These are phyloP conservation scores for Drosera capensis DNA, from an alignment of 148 eudicot genomes.

Conservation along the genomic window DNA sequence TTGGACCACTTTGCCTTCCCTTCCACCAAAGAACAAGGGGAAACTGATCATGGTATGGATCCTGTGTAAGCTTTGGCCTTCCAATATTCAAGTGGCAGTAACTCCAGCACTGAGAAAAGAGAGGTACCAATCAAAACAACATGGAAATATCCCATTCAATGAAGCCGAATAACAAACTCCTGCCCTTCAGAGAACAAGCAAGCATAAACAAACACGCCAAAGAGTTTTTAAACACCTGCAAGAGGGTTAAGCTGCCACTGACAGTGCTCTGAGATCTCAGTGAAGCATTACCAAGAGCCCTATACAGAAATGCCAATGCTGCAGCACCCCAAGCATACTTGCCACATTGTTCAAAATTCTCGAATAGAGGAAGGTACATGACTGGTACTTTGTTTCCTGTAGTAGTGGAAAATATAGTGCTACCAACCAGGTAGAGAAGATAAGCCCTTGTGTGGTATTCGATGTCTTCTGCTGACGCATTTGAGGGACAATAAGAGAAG, in stretches of 20 bases:
- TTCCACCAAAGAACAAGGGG: conserved; percentile 96
- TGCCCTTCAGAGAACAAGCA: no score
- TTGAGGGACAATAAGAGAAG: conserved; percentile 66
- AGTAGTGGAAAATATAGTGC: conserved; percentile 96
- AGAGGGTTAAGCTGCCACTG: conserved; percentile 85
- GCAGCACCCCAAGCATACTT: conserved; percentile 99
- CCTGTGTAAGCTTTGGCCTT: conserved; percentile 80
- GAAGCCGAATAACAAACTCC: no score
- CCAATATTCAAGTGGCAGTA: conserved; percentile 89
- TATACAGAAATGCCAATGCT: conserved; percentile 76
- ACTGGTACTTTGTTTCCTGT: conserved; percentile 98
- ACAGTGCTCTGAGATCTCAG: conserved; percentile 92
- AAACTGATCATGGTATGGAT: conserved; percentile 64
- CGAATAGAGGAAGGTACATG: conserved; percentile 94
- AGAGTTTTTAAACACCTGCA: conserved; percentile 87
- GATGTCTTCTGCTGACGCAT: conserved; percentile 60
- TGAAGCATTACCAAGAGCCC: conserved; percentile 98
- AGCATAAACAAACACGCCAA: conserved; percentile 1
- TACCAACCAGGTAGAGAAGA: conserved; percentile 92
- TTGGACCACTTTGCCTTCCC: conserved; percentile 93
- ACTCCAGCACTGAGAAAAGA: conserved; percentile 80
- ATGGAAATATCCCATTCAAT: background rate
- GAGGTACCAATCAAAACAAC: conserved; percentile 6
- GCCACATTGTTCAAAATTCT: conserved; percentile 77
- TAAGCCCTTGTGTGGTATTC: conserved; percentile 75